These are phyloP conservation scores for Carallia pectinifolia DNA, from an alignment of 345 rosid genomes.

Conservation along the genomic window DNA sequence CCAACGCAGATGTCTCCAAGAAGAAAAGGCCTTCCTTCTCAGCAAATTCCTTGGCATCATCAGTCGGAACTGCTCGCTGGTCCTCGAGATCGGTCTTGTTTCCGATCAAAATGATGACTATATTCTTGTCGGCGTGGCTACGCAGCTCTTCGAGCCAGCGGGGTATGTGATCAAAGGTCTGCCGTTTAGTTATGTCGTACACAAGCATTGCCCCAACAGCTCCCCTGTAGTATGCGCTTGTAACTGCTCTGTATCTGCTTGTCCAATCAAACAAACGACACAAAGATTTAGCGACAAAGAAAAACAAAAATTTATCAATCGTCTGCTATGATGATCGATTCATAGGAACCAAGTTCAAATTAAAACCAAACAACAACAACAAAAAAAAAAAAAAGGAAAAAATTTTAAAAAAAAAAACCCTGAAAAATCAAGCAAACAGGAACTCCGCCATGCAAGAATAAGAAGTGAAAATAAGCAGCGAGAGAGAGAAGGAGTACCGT, in stretches of 20 bases:
- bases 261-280: slow-evolving; percentile 4
- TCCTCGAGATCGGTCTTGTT: slow-evolving; percentile 71
- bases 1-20: slow-evolving; percentile 71
- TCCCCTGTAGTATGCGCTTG: slow-evolving; percentile 84
- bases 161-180: slow-evolving; percentile 78
- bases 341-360: neutral
- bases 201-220: slow-evolving; percentile 93
- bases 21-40: slow-evolving; percentile 80
- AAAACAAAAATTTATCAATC: no score
- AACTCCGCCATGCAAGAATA: neutral
- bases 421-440: neutral
- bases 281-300: neutral
- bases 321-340: no score
- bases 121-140: slow-evolving; percentile 78
- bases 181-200: slow-evolving; percentile 66
- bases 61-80: slow-evolving; percentile 57
- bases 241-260: slow-evolving; percentile 76
- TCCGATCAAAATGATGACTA: slow-evolving; percentile 68
- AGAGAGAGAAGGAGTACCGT: slow-evolving; percentile 19
- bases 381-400: no score
- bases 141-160: slow-evolving; percentile 84
- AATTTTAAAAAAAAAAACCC: no score
- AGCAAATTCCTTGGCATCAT: slow-evolving; percentile 77
- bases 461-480: neutral
- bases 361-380: no score